Percentiles rank a stretch among this genome's conserved stretches.
phyloP scores from a whole-genome alignment of 2,329 filamentous ascomycete genomes.

The Hypoxylon sp. region DNA sequence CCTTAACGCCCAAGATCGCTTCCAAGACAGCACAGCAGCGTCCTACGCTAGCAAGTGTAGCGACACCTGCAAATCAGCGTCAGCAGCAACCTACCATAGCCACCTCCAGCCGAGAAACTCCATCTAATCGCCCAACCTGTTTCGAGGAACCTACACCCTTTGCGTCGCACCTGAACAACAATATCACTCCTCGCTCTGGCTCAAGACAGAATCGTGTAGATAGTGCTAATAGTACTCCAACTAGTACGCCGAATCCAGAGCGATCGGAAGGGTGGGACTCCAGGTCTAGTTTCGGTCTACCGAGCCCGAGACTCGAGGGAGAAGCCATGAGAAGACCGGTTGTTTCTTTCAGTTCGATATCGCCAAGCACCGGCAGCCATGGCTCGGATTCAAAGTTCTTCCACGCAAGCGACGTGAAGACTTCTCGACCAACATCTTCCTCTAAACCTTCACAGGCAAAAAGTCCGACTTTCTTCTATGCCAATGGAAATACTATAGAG shows the following conservation, averaged over 20 bases:
- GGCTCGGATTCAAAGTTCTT: slow-evolving; percentile 82
- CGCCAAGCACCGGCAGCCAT: slow-evolving; percentile 53
- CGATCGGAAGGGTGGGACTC: slow-evolving; percentile 62
- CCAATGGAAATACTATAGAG: slow-evolving; percentile 64
- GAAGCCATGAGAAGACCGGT: slow-evolving; percentile 53
- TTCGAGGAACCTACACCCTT: slow-evolving; percentile 70
- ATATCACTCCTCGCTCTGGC: slow-evolving; percentile 84
- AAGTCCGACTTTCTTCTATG: slow-evolving; percentile 68
- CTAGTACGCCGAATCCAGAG: slow-evolving; percentile 68
- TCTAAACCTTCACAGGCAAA: slow-evolving; percentile 56
- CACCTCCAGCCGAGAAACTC: slow-evolving; percentile 53
- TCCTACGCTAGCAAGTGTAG: slow-evolving; percentile 54
- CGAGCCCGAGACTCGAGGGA: slow-evolving; percentile 54
- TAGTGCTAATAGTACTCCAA: slow-evolving; percentile 77
- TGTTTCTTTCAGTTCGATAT: slow-evolving; percentile 60
- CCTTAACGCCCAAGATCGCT: slow-evolving; percentile 71
- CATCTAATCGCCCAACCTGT: slow-evolving; percentile 44
- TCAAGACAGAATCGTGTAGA: slow-evolving; percentile 79
- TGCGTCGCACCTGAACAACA: slow-evolving; percentile 72
- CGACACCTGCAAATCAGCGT: slow-evolving; percentile 61
- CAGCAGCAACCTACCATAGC: slow-evolving; percentile 47
- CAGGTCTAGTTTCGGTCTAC: slow-evolving; percentile 54
- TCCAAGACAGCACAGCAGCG: slow-evolving; percentile 55
- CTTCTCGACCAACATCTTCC: slow-evolving; percentile 54
- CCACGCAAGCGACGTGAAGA: slow-evolving; percentile 84